Base-by-base conservation (phyloP, 1,284 basidiomycete genomes). In the Pyrrhoderma noxium region DNA sequence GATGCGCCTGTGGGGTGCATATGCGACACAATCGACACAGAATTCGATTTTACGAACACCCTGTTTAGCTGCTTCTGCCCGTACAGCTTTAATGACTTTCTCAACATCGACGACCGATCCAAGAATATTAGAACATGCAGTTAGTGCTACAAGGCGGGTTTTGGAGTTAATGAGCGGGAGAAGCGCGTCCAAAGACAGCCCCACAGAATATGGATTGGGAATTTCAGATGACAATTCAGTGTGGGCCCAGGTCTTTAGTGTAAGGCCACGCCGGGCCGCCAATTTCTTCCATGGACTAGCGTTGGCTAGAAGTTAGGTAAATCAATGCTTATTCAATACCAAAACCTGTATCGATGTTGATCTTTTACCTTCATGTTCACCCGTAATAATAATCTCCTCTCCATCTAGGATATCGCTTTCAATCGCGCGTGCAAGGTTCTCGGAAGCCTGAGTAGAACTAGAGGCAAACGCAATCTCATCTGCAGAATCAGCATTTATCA, bases 251-350 rank as follows among this genome's bases (percentile, higher is more conserved):
- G 71, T 65, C 57, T 83, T 83, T 51, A 89, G 47, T 0, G 70
- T 59, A 1, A 76, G 74, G 1, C 76, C 76, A 8, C 69, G 66
- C 4, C 82, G 75, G n/a, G 70, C 67, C 0, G 86, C 85, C 9
- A 90, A 71, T 51, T 79, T 77, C 65, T 84, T 85, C 88, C 88
- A 91, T 0, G 82, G 76, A 0, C 86, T 85, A n/a, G 67, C 74
- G 58, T 90, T 90, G 0, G 88, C 86, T 85, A 49, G 3, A 3
- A 39, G 19, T 2, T 23, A 42, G 36, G 19, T 27, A 42, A 14
- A 14, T 35, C 34, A 22, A 14, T 37, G 9, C 25, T 34, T 13
- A 19, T 11, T n/a, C 8, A 25, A 16, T 16, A 7, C 8, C 7
- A 31, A 8, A 36, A 42, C 22, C n/a, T 34, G 13, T 23, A 25